These are phyloP conservation scores for Apophysomyces variabilis DNA, from an alignment of 371 early-diverging fungal genomes.

Conservation along the genomic window DNA sequence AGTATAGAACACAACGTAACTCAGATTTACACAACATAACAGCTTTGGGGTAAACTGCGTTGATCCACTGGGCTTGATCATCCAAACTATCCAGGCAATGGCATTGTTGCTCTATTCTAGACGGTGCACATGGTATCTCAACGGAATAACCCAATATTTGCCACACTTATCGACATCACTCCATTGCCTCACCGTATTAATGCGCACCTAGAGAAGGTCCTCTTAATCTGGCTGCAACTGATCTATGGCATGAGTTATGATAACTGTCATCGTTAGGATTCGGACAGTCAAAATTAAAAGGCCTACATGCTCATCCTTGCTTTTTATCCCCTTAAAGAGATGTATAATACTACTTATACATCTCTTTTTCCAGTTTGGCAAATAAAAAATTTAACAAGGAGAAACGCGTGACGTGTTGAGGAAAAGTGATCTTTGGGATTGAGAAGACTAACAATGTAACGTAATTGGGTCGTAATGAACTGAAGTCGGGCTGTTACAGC, in stretches of 20 bases:
- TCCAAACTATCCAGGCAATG: neutral
- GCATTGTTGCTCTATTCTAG: conserved; percentile 3
- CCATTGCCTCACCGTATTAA: conserved; percentile 3
- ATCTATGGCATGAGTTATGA: neutral
- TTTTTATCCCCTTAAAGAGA: too few species aligned
- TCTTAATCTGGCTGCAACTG: neutral
- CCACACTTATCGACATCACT: neutral
- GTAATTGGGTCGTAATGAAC: too few species aligned
- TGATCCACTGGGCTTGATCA: neutral
- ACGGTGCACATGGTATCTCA: neutral
- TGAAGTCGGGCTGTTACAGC: too few species aligned
- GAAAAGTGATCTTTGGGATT: too few species aligned
- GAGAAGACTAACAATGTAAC: too few species aligned
- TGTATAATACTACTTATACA: too few species aligned
- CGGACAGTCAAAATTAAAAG: too few species aligned
- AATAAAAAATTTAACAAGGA: too few species aligned
- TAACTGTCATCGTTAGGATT: too few species aligned
- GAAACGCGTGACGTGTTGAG: too few species aligned
- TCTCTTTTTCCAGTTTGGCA: too few species aligned
- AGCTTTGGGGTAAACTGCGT: neutral
- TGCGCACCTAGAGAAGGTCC: neutral
- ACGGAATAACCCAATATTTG: neutral
- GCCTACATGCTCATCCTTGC: too few species aligned
- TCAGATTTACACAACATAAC: neutral
- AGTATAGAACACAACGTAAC: neutral